Percentiles rank a stretch among this genome's conserved stretches.
phyloP scores from a whole-genome alignment of 306 rosid species.

The Begonia fuchsioides region DNA sequence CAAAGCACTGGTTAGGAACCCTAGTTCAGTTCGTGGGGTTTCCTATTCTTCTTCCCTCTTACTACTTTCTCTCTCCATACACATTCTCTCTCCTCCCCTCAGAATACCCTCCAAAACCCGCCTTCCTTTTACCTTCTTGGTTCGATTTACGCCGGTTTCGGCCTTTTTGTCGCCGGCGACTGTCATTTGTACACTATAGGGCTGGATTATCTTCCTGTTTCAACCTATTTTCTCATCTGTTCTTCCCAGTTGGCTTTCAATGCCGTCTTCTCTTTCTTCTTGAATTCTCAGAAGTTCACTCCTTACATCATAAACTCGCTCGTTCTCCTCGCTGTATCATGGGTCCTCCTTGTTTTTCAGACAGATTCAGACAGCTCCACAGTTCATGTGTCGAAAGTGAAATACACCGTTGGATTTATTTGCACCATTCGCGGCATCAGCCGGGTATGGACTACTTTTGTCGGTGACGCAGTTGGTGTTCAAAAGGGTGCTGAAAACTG shows the following conservation, averaged over 20 bases:
- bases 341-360: constrained; percentile 32
- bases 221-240: constrained; percentile 34
- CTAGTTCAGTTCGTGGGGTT: constrained; percentile 22
- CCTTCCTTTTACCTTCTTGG: constrained; percentile 11
- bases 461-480: constrained; percentile 24
- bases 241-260: constrained; percentile 38
- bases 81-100: too few relatives aligned
- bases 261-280: constrained; percentile 42
- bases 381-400: constrained; percentile 12
- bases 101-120: not conserved
- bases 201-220: constrained; percentile 33
- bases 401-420: constrained; percentile 25
- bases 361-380: constrained; percentile 5
- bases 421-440: constrained; percentile 29
- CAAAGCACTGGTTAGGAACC: constrained; percentile 30
- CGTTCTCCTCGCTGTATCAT: constrained; percentile 36
- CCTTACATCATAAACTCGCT: constrained; percentile 30
- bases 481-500: constrained; percentile 12
- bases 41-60: constrained; percentile 24
- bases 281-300: constrained; percentile 35
- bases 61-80: not conserved
- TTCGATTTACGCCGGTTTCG: constrained; percentile 17
- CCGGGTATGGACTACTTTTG: constrained; percentile 21
- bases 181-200: constrained; percentile 27
- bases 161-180: constrained; percentile 18